phyloP scores from a whole-genome alignment of 345 rosid species.

The Triadica sebifera region DNA sequence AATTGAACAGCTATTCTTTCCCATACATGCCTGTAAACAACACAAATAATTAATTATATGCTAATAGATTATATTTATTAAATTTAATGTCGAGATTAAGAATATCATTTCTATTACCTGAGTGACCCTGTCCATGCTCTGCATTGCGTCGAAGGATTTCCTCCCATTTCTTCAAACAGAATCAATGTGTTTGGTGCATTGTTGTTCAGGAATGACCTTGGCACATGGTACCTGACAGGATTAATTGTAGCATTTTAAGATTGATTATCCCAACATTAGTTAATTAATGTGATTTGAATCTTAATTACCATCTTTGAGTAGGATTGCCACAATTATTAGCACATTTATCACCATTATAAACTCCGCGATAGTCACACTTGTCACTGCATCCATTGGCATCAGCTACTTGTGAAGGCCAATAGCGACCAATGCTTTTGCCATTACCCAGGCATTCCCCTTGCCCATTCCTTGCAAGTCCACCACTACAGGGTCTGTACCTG shows the following conservation, averaged over 20 bases:
- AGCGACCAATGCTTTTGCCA: constrained; percentile 6
- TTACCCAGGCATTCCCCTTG: background rate
- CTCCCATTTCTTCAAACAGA: constrained; percentile 16
- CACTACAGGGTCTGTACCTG: constrained; percentile 15
- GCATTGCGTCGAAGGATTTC: background rate
- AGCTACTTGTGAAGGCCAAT: constrained; percentile 10
- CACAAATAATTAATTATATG: too few relatives aligned
- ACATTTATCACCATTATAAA: background rate
- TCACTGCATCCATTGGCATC: background rate
- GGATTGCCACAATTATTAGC: constrained; percentile 9
- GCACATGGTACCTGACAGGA: constrained; percentile 24
- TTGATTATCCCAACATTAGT: background rate
- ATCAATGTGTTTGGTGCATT: background rate
- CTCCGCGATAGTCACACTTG: background rate
- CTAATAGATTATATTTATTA: too few relatives aligned
- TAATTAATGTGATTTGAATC: background rate
- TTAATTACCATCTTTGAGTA: constrained; percentile 11
- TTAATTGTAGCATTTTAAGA: background rate
- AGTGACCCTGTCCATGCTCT: too few relatives aligned
- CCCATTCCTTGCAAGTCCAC: constrained; percentile 19
- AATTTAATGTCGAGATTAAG: too few relatives aligned
- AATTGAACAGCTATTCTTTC: background rate
- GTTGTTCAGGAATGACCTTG: constrained; percentile 17
- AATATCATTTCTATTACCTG: too few relatives aligned
- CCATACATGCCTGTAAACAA: background rate